Conservation (phyloP, 1,284 basidiomycete genomes). For the Afroboletus lepidellus region DNA sequence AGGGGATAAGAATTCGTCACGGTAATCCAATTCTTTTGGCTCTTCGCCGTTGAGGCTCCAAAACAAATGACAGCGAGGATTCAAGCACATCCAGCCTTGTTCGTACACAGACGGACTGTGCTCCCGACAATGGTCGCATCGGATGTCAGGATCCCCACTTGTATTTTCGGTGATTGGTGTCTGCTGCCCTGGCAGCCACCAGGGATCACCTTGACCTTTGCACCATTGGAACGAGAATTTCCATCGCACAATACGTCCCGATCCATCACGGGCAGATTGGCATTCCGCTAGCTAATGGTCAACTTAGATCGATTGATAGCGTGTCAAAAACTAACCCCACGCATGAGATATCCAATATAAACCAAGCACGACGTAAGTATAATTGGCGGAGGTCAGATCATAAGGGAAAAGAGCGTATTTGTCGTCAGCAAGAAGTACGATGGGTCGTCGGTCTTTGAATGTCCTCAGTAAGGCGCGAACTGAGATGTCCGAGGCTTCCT, state of each 20-base stretch:
- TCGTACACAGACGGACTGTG: conserved; percentile 53
- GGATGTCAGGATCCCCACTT: conserved; percentile 12
- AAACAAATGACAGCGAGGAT: conserved; percentile 53
- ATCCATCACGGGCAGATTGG: conserved; percentile 46
- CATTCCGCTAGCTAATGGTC: conserved; percentile 53
- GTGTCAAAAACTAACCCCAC: conserved; percentile 56
- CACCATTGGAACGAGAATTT: conserved; percentile 84
- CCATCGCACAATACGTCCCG: conserved; percentile 57
- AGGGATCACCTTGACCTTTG: conserved; percentile 54
- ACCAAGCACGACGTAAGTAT: conserved; percentile 70
- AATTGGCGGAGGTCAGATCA: conserved; percentile 49
- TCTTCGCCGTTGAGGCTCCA: conserved; percentile 41
- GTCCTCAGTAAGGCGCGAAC: conserved; percentile 64
- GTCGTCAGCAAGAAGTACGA: conserved; percentile 70
- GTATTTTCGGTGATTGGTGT: not conserved
- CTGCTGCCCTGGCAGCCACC: conserved; percentile 19
- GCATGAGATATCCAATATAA: conserved; percentile 67
- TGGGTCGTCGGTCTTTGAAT: conserved; percentile 47
- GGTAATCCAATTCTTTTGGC: conserved; percentile 44
- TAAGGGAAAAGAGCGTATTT: conserved; percentile 71
- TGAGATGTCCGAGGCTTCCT: conserved; percentile 63
- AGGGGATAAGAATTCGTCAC: conserved; percentile 45
- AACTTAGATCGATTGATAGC: conserved; percentile 13
- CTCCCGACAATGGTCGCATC: conserved; percentile 38
- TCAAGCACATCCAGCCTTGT: conserved; percentile 61